A percentile compares a stretch with the other conserved stretches of the same genome.
phyloP scores from a whole-genome alignment of 345 rosid species.

The Sonneratia alba region DNA sequence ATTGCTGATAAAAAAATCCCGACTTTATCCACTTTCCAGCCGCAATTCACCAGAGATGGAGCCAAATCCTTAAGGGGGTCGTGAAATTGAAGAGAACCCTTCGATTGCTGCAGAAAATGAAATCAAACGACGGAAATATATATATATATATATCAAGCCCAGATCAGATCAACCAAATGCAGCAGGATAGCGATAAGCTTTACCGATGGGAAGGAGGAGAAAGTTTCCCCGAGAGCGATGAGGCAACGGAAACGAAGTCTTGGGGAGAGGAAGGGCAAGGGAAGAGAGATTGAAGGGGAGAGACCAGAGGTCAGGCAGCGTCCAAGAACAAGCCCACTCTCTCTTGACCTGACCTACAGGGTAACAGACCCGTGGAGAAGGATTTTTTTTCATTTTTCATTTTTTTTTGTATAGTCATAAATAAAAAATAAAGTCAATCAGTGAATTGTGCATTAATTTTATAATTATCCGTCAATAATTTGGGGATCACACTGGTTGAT shows the following conservation, averaged over 20 bases:
- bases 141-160: not conserved
- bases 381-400: too few species aligned
- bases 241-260: not conserved
- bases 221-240: not conserved
- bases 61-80: not conserved
- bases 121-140: not conserved
- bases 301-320: not conserved
- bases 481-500: too few species aligned
- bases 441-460: too few species aligned
- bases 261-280: not conserved
- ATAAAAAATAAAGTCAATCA: too few species aligned
- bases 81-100: conserved; percentile 2
- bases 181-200: not conserved
- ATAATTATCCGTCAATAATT: too few species aligned
- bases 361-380: too few species aligned
- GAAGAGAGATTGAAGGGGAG: not conserved
- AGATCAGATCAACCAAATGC: not conserved
- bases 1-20: not conserved
- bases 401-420: too few species aligned
- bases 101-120: not conserved
- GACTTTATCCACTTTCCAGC: not conserved
- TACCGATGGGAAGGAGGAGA: not conserved
- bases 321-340: not conserved
- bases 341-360: too few species aligned
- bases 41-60: not conserved